phyloP scores from a whole-genome alignment of 345 rosid species.

The Dipteronia dyeriana region DNA sequence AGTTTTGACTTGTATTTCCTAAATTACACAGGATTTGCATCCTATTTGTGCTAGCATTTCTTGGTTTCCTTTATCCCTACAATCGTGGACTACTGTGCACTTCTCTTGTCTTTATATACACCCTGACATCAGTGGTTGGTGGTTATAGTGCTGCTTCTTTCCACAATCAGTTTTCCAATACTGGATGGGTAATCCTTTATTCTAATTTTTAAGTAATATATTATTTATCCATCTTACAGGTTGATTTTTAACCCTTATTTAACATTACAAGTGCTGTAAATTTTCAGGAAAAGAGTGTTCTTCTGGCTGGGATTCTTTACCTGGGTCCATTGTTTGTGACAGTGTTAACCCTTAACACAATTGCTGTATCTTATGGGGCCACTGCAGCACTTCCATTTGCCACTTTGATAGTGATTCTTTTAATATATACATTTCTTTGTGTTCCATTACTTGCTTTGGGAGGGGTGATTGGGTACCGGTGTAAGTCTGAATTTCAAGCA shows the following conservation, averaged over 20 bases:
- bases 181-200: conserved; percentile 68
- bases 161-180: conserved; percentile 58
- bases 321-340: conserved; percentile 54
- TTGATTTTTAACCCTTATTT: neutral
- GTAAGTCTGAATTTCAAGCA: conserved; percentile 60
- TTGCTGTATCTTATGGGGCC: conserved; percentile 68
- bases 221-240: neutral
- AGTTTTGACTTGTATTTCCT: conserved; percentile 6
- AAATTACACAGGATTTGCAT: conserved; percentile 48
- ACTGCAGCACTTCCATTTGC: conserved; percentile 84
- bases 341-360: conserved; percentile 52
- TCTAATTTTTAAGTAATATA: neutral
- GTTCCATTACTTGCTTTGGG: conserved; percentile 77
- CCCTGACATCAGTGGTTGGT: conserved; percentile 67
- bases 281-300: conserved; percentile 68
- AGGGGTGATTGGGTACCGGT: conserved; percentile 58
- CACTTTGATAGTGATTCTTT: conserved; percentile 60
- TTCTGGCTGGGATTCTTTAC: conserved; percentile 63
- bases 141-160: conserved; percentile 75
- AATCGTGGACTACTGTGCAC: conserved; percentile 62
- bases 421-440: conserved; percentile 44
- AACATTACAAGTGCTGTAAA: neutral
- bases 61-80: conserved; percentile 75
- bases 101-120: conserved; percentile 52
- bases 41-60: conserved; percentile 55